Conservation (phyloP, 2,329 filamentous ascomycete genomes). For the Gaeumannomyces tritici region DNA sequence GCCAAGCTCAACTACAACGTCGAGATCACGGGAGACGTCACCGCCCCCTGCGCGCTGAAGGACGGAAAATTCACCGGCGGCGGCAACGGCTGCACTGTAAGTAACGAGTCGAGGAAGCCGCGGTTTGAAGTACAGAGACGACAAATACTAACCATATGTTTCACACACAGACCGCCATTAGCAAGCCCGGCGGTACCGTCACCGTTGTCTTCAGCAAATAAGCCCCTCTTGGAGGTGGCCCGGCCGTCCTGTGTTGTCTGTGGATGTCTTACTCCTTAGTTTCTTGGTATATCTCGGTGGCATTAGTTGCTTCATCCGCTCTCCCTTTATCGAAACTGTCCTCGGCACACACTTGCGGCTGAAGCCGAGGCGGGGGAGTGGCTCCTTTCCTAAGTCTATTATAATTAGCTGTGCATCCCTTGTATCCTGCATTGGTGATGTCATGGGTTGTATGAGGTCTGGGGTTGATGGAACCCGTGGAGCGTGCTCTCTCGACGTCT, state of each 20-base stretch:
- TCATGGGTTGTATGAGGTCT: not conserved
- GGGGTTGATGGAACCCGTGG: not conserved
- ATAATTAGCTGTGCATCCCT: not conserved
- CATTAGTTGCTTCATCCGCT: constrained; percentile 3
- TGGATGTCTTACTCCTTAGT: constrained; percentile 3
- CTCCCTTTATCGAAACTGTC: not conserved
- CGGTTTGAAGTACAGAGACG: not conserved
- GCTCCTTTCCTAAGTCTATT: not conserved
- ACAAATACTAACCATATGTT: constrained; percentile 10
- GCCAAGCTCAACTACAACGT: constrained; percentile 70
- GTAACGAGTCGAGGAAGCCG: constrained; percentile 21
- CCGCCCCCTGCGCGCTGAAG: constrained; percentile 52
- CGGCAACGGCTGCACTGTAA: constrained; percentile 70
- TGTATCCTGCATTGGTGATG: constrained; percentile 1
- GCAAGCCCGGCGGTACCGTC: constrained; percentile 26
- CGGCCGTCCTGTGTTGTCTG: not conserved
- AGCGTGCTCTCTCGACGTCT: not conserved
- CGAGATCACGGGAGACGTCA: constrained; percentile 59
- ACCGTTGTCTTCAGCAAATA: constrained; percentile 28
- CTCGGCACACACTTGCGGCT: not conserved
- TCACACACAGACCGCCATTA: constrained; percentile 29
- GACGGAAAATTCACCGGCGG: constrained; percentile 52
- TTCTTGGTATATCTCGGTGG: constrained; percentile 1
- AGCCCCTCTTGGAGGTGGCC: constrained; percentile 6
- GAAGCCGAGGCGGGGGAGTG: not conserved